Conservation (phyloP, 495 filamentous ascomycete genomes). For the Neurospora intermedia region DNA sequence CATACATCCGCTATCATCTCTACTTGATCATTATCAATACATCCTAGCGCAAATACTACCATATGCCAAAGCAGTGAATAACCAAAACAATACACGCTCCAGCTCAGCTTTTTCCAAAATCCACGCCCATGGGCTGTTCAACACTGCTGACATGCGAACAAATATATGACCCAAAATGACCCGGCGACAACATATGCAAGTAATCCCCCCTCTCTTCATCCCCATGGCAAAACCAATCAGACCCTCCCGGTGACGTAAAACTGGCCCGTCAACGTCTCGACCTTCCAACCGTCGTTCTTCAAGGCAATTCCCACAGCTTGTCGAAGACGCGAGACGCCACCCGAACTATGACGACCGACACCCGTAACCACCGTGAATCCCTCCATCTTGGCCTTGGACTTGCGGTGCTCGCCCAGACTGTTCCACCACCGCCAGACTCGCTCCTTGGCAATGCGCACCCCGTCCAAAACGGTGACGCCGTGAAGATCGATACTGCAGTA, state of each 20-base stretch:
- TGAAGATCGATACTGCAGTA: slow-evolving; percentile 62
- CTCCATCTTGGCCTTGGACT: slow-evolving; percentile 30
- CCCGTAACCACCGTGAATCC: slow-evolving; percentile 72
- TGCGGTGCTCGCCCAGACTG: slow-evolving; percentile 47
- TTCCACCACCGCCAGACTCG: slow-evolving; percentile 73
- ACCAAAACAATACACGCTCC: neutral
- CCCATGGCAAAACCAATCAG: slow-evolving; percentile 2
- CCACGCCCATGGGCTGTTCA: neutral
- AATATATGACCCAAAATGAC: neutral
- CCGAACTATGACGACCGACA: slow-evolving; percentile 64
- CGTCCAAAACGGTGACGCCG: slow-evolving; percentile 70
- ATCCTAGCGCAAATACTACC: neutral
- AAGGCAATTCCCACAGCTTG: slow-evolving; percentile 74
- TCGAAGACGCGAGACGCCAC: slow-evolving; percentile 61
- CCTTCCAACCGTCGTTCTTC: slow-evolving; percentile 69
- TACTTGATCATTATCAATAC: neutral
- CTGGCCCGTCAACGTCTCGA: slow-evolving; percentile 56
- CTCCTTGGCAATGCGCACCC: slow-evolving; percentile 58
- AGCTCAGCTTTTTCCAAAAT: neutral
- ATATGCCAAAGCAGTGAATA: neutral
- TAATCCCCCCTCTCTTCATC: neutral
- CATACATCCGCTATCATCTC: neutral
- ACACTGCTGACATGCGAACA: neutral
- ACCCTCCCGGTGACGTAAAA: slow-evolving; percentile 51
- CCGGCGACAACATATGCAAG: neutral